Evolutionary conservation across 2,329 filamentous ascomycete genomes (phyloP).

Genomic region (Immersiporthe knoxdaviesiana): DNA sequence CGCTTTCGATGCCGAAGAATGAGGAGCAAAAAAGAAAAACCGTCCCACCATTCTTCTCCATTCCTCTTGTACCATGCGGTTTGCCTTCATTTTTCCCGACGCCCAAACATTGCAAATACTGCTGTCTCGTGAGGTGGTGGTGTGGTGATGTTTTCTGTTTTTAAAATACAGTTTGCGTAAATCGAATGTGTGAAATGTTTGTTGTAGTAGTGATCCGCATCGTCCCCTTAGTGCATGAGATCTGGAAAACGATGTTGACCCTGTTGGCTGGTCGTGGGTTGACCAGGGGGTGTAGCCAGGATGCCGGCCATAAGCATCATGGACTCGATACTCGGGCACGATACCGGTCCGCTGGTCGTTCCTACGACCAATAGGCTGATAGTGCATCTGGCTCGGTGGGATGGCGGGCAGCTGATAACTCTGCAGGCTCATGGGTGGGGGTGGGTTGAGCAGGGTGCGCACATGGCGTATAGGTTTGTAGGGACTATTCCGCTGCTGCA

Average conservation of each 20-base stretch:
- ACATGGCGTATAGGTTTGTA: slow-evolving; percentile 90
- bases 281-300: slow-evolving; percentile 15
- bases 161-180: not conserved
- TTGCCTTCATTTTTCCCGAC: not conserved
- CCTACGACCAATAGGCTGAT: slow-evolving; percentile 74
- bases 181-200: not conserved
- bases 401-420: slow-evolving; percentile 63
- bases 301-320: slow-evolving; percentile 19
- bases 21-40: not conserved
- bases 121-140: slow-evolving; percentile 1
- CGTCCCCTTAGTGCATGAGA: slow-evolving; percentile 19
- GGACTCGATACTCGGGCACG: slow-evolving; percentile 62
- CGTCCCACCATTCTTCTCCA: not conserved
- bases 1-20: not conserved
- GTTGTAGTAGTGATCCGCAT: not conserved
- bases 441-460: slow-evolving; percentile 87
- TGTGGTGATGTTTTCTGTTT: not conserved
- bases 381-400: slow-evolving; percentile 77
- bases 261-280: slow-evolving; percentile 21
- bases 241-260: slow-evolving; percentile 21
- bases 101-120: slow-evolving; percentile 1
- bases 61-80: not conserved
- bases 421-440: slow-evolving; percentile 78
- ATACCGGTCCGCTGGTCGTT: slow-evolving; percentile 71
- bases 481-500: slow-evolving; percentile 86